Evolutionary conservation across 2,329 filamentous ascomycete genomes (phyloP).

Genomic region (Xylaria sp.): DNA sequence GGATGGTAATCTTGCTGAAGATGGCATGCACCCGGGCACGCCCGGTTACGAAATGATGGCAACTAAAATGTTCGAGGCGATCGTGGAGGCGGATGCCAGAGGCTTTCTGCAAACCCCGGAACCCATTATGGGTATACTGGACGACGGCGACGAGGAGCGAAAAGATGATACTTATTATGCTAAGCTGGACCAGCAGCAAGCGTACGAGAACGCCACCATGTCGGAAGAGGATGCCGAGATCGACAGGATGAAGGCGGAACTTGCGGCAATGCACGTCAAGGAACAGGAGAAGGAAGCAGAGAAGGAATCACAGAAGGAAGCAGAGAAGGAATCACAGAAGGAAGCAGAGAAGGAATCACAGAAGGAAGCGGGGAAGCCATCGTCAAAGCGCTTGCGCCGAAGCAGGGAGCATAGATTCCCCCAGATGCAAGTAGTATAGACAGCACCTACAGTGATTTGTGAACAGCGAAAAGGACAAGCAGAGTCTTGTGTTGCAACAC

Average conservation of each 20-base stretch:
- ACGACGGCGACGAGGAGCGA: constrained; percentile 41
- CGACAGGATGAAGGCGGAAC: constrained; percentile 38
- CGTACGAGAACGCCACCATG: constrained; percentile 36
- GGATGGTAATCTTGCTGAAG: constrained; percentile 38
- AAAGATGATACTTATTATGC: constrained; percentile 36
- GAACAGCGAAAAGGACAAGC: constrained; percentile 17
- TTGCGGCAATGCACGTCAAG: constrained; percentile 29
- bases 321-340: constrained; percentile 23
- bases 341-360: too few species aligned
- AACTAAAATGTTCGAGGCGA: constrained; percentile 42
- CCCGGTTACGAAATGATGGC: constrained; percentile 44
- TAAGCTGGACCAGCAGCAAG: constrained; percentile 35
- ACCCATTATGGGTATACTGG: constrained; percentile 38
- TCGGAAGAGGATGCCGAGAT: constrained; percentile 36
- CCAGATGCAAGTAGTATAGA: constrained; percentile 28
- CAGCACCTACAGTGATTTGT: constrained; percentile 12
- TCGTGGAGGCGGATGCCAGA: constrained; percentile 41
- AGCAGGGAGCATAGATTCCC: constrained; percentile 27
- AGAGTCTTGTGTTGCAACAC: constrained; percentile 14
- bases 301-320: constrained; percentile 21
- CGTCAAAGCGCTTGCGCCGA: constrained; percentile 8
- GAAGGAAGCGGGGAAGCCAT: constrained; percentile 27
- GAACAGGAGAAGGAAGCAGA: constrained; percentile 26
- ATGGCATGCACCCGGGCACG: constrained; percentile 42
- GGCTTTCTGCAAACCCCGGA: constrained; percentile 41